Percentiles rank a stretch among this genome's conserved stretches.
These are phyloP conservation scores for Carex arenaria DNA, from an alignment of 202 grass and related monocot genomes.

Conservation along the genomic window DNA sequence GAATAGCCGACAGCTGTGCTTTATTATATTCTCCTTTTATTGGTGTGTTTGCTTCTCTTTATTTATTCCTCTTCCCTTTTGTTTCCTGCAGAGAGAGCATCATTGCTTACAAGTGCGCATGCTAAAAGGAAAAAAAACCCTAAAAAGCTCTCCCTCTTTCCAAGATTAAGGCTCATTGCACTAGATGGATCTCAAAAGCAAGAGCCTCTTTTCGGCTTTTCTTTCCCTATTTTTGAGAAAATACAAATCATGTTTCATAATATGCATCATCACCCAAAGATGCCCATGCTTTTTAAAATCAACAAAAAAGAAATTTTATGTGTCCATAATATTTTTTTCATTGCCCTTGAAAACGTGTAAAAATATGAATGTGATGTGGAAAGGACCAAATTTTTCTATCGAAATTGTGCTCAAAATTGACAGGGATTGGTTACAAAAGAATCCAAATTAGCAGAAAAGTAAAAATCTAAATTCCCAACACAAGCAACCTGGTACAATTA, in stretches of 20 bases:
- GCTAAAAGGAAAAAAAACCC: conserved; percentile 7
- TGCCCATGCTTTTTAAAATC: not conserved
- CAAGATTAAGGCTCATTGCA: conserved; percentile 20
- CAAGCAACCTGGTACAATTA: not conserved
- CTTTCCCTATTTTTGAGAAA: not conserved
- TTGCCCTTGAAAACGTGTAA: not conserved
- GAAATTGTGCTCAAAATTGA: not conserved
- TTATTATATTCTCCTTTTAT: conserved; percentile 12
- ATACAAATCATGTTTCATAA: not conserved
- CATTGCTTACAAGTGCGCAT: conserved; percentile 22
- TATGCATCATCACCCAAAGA: not conserved
- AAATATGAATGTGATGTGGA: not conserved
- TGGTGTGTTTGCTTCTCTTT: conserved; percentile 8
- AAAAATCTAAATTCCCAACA: not conserved
- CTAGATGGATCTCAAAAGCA: conserved; percentile 18
- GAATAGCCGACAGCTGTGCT: conserved; percentile 11
- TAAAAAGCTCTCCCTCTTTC: conserved; percentile 23
- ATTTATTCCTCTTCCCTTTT: conserved; percentile 14
- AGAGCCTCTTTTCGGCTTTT: not conserved
- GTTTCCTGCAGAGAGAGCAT: conserved; percentile 27
- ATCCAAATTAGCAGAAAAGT: not conserved
- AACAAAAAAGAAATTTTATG: no score
- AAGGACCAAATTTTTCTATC: not conserved
- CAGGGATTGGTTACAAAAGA: not conserved
- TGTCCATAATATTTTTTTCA: not conserved